Percentiles rank a stretch among this genome's conserved stretches.
phyloP scores from a whole-genome alignment of 768 basidiomycete species.

The Rhizopogon roseolus region DNA sequence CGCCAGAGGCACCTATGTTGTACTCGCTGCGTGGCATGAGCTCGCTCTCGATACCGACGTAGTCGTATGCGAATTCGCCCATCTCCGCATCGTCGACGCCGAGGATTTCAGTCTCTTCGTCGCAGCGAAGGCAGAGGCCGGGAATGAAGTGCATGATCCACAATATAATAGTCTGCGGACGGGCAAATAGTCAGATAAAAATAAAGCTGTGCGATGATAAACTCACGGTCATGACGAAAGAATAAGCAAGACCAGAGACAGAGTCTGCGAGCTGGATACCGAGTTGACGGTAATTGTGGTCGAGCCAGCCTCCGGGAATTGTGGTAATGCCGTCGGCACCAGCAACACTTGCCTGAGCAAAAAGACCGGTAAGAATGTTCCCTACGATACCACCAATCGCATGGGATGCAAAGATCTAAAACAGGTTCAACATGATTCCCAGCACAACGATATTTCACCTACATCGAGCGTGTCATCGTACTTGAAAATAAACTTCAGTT shows the following conservation, averaged over 20 bases:
- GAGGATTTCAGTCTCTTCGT: conserved; percentile 65
- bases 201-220: background rate
- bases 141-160: conserved; percentile 90
- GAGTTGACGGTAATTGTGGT: conserved; percentile 77
- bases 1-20: conserved; percentile 19
- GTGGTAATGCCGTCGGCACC: conserved; percentile 66
- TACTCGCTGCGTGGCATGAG: conserved; percentile 29
- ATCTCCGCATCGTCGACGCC: conserved; percentile 90
- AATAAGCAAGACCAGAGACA: conserved; percentile 57
- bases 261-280: conserved; percentile 83
- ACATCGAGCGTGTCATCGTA: conserved; percentile 84
- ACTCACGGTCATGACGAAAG: conserved; percentile 73
- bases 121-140: conserved; percentile 65
- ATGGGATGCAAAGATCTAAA: conserved; percentile 85
- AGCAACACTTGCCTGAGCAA: conserved; percentile 79
- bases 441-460: conserved; percentile 13
- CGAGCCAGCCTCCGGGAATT: conserved; percentile 84
- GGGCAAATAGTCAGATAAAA: background rate
- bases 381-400: conserved; percentile 75
- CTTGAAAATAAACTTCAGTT: conserved; percentile 77
- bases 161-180: conserved; percentile 63
- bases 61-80: conserved; percentile 89
- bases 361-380: conserved; percentile 82
- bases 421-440: background rate
- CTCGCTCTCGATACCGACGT: conserved; percentile 67